phyloP scores from a whole-genome alignment of 768 basidiomycete genomes.

The Boletellus sp. region DNA sequence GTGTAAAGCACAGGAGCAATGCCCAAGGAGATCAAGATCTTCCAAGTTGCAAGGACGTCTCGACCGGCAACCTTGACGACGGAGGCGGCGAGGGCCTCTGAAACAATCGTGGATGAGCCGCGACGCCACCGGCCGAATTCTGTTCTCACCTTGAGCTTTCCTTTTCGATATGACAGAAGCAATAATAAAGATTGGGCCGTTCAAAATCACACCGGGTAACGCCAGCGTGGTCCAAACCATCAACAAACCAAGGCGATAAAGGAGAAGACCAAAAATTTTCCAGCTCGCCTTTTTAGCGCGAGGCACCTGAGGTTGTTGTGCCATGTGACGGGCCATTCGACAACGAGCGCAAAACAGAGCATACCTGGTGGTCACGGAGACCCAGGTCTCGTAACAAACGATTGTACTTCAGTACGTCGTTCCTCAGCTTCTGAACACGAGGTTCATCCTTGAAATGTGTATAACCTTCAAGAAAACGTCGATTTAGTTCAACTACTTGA shows the following conservation, averaged over 20 bases:
- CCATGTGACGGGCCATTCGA: neutral
- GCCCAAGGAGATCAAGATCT: constrained; percentile 91
- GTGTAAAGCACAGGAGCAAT: constrained; percentile 82
- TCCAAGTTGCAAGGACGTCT: constrained; percentile 98
- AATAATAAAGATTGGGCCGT: constrained; percentile 89
- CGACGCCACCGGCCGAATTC: neutral
- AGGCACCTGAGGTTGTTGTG: constrained; percentile 57
- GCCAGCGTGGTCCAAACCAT: constrained; percentile 79
- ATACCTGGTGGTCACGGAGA: constrained; percentile 87
- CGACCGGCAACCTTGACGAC: constrained; percentile 93
- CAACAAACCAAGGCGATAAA: constrained; percentile 78
- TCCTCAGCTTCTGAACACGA: constrained; percentile 73
- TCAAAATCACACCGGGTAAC: constrained; percentile 86
- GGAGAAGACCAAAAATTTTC: constrained; percentile 81
- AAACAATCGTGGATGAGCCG: neutral
- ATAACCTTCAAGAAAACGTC: constrained; percentile 91
- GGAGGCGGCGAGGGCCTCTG: constrained; percentile 94
- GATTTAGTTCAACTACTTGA: constrained; percentile 93
- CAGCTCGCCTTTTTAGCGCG: constrained; percentile 79
- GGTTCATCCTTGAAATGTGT: constrained; percentile 90
- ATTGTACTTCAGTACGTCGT: constrained; percentile 86
- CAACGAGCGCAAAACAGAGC: constrained; percentile 7
- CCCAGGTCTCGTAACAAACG: constrained; percentile 84
- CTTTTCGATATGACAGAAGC: constrained; percentile 83
- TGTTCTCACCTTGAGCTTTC: constrained; percentile 76